Conservation (phyloP, 345 rosid species). For the Trapa incisa region DNA sequence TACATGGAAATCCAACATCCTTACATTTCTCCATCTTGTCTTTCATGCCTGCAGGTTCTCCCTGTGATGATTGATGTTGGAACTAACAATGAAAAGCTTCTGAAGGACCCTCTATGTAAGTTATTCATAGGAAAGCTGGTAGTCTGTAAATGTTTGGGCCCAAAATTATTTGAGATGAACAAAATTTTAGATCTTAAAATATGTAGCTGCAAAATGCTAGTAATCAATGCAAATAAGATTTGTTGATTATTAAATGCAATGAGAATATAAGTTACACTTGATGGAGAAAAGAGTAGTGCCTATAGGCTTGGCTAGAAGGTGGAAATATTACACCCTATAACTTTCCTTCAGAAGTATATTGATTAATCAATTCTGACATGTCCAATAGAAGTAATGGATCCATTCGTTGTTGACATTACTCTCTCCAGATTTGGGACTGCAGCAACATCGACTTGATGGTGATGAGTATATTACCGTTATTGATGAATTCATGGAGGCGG, state of each 20-base stretch:
- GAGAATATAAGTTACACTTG: background rate
- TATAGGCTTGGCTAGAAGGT: background rate
- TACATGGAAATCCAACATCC: background rate
- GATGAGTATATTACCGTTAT: slow-evolving; percentile 62
- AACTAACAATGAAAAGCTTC: slow-evolving; percentile 89
- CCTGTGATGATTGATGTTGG: slow-evolving; percentile 99
- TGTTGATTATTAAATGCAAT: background rate
- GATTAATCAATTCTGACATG: slow-evolving; percentile 2
- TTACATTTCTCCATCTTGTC: background rate
- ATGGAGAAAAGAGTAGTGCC: background rate
- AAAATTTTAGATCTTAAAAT: background rate
- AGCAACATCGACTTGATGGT: slow-evolving; percentile 75
- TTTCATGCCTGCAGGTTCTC: slow-evolving; percentile 45
- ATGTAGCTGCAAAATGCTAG: background rate
- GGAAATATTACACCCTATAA: background rate
- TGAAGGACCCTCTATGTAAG: slow-evolving; percentile 77
- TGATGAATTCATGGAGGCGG: slow-evolving; percentile 99
- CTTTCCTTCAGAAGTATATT: background rate
- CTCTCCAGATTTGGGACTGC: slow-evolving; percentile 80
- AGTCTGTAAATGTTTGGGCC: background rate
- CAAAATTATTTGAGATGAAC: background rate
- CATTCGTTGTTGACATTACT: background rate
- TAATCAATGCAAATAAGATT: background rate
- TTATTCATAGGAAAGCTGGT: background rate
- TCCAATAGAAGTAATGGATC: too few relatives aligned